These are phyloP conservation scores for Thielaviopsis punctulata DNA, from an alignment of 2,329 filamentous ascomycete genomes.

Conservation along the genomic window DNA sequence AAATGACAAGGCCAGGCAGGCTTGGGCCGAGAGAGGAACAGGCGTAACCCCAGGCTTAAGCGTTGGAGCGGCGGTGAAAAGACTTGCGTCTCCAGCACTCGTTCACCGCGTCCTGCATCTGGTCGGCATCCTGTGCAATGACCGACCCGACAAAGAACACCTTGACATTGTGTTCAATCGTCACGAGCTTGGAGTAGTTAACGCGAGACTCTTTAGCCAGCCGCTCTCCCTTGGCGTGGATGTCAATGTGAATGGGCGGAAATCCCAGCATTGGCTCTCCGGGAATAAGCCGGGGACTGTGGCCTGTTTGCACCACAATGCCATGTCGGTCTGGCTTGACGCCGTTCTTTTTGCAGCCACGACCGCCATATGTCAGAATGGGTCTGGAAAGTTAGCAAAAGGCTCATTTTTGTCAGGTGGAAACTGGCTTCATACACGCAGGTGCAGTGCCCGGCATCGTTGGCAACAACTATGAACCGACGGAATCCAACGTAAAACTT, in stretches of 20 bases:
- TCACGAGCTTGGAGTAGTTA: constrained; percentile 39
- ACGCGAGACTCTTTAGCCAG: constrained; percentile 34
- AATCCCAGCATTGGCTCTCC: constrained; percentile 33
- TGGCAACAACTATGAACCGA: constrained; percentile 36
- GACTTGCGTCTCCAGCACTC: constrained; percentile 31
- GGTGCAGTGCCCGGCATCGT: constrained; percentile 33
- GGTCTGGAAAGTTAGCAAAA: constrained; percentile 30
- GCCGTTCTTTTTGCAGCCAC: constrained; percentile 35
- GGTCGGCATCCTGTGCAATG: constrained; percentile 22
- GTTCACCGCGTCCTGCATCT: constrained; percentile 29
- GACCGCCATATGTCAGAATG: constrained; percentile 36
- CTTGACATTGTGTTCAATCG: constrained; percentile 39
- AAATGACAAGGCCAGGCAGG: too few relatives aligned
- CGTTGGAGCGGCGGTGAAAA: constrained; percentile 17
- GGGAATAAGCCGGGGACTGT: constrained; percentile 19
- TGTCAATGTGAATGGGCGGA: constrained; percentile 25
- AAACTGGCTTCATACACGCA: constrained; percentile 28
- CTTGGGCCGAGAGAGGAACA: neutral
- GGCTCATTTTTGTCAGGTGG: constrained; percentile 11
- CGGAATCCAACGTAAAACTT: constrained; percentile 32
- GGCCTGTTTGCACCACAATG: constrained; percentile 21
- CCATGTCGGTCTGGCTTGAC: constrained; percentile 36
- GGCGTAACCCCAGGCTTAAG: neutral
- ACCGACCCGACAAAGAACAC: constrained; percentile 41
- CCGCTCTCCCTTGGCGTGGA: constrained; percentile 26